Conservation (phyloP, 2,329 filamentous ascomycete genomes). For the Chaetomiaceae sp. region DNA sequence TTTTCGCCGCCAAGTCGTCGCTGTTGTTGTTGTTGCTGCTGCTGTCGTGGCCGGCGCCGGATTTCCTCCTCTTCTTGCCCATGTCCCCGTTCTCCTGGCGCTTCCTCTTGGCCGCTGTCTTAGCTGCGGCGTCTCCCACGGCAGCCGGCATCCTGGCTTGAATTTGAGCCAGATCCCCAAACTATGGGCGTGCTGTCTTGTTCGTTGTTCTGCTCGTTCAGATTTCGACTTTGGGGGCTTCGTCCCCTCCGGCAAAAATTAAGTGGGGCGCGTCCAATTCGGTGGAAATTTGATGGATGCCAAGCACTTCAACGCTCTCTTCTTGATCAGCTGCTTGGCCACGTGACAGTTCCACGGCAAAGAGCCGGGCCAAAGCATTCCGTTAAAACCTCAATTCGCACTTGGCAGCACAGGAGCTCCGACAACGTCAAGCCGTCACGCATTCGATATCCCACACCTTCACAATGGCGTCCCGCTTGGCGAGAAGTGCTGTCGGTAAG, state of each 20-base stretch:
- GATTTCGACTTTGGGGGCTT: background rate
- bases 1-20: slow-evolving; percentile 57
- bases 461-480: slow-evolving; percentile 97
- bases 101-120: slow-evolving; percentile 46
- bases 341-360: slow-evolving; percentile 43
- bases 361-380: slow-evolving; percentile 39
- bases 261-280: slow-evolving; percentile 19
- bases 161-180: background rate
- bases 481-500: slow-evolving; percentile 92
- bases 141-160: slow-evolving; percentile 16
- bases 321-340: slow-evolving; percentile 30
- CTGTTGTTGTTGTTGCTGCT: slow-evolving; percentile 32
- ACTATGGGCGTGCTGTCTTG: background rate
- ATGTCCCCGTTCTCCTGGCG: slow-evolving; percentile 40
- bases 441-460: slow-evolving; percentile 54
- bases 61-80: slow-evolving; percentile 49
- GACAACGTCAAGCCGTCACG: slow-evolving; percentile 40
- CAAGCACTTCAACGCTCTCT: slow-evolving; percentile 28
- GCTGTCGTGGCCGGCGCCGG: slow-evolving; percentile 41
- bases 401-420: slow-evolving; percentile 37
- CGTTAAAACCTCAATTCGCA: slow-evolving; percentile 41
- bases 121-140: slow-evolving; percentile 5
- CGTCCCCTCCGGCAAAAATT: slow-evolving; percentile 13
- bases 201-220: background rate
- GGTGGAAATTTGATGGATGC: slow-evolving; percentile 4